Base-by-base conservation (phyloP, 2,329 filamentous ascomycete species). In the Clonostachys rhizophaga region DNA sequence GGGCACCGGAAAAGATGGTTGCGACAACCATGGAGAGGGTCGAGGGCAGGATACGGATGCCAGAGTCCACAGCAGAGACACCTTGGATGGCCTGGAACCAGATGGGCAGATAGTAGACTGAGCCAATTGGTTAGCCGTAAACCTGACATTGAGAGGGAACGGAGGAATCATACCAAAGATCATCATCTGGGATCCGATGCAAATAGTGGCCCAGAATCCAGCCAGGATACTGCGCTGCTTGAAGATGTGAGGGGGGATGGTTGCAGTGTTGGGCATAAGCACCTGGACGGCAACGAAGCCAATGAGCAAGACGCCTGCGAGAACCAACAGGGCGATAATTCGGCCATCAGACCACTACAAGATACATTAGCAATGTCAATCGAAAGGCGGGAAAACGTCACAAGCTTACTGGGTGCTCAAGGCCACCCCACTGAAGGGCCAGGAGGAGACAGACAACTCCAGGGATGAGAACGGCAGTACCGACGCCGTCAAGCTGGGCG, bases 31-130 rank as follows among this genome's bases (percentile, higher is more conserved):
- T 67, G 47, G 73, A 75, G 45, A 82, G 64, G 10, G 83, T 75
- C 3, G 81, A 67, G 0, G 79, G 79, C 16, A 83, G 66, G 3
- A 76, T 81, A 54, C 79, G 71, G 47, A 83, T 68, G 17, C 80
- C 80, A 0, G 79, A 83, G 33, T 78, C 64, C 30, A 79, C 67
- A 2, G 80, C 72, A 42, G 65, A 66, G 18, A 74, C 72, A 11
- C 68, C 68, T 55, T 81, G 72, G 11, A 63, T 82, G 79, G 43
- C 16, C 6, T n/a, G 17, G 33, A 33, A 34, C 8, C 16, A n/a
- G 6, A 14, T 30, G 33, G 20, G 30, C 9, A 43, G 20, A 16
- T 8, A 39, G 6, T 16, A 49, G 45, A 14, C n/a, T 42, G 16
- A 14, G n/a, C 13, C 6, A 39, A 3, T 8, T n/a, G 12, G 36